Evolutionary conservation across 106 monocot species (phyloP), one percentile per base, ranked within the genome.

Genomic region (Apostasia ramifera): DNA sequence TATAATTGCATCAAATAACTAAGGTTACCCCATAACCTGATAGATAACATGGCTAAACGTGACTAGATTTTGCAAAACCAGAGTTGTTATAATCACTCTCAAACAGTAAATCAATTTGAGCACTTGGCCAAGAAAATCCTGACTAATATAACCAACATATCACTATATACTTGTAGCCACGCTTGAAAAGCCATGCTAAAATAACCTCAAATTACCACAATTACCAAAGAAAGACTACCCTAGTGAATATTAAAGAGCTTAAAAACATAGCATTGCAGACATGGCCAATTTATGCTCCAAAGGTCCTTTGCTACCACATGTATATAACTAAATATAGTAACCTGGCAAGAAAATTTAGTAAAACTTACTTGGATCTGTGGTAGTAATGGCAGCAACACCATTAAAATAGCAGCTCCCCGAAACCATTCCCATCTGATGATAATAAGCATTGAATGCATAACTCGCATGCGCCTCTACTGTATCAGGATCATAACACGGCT

Each of bases 321-420:
- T 43, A 15, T 65, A 50, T 8, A 50, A 50, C 4, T 50, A 8
- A 50, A 50, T 8, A 8, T 8, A 50, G 4, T 50, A 4, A 50
- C 8, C 50, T 5, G 8, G 8, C 50, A 50, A 50, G 7, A 65
- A 49, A 37, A 9, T 43, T 37, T n/a, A 44, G 5, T 3, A 39
- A 44, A 56, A 49, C 78, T 80, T 81, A 97, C 97, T 97, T 70
- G 97, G 97, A 66, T 97, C 87, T 0, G 92, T 92, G 4, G 97
- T 92, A 8, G 97, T 97, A 57, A 97, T 75, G 3, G 74, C 86
- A 0, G 97, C 97, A 40, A 97, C 97, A 7, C 97, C 97, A 71
- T 85, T 97, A 76, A 97, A 97, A 74, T 89, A 87, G 55, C 97
- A 97, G n/a, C 87, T 97, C 46, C 97, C 91, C 0, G 86, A 60